A percentile compares a stretch with the other conserved stretches of the same genome.
These are phyloP conservation scores for Plectosphaerella cucumerina DNA, from an alignment of 2,329 filamentous ascomycete genomes.

Conservation along the genomic window DNA sequence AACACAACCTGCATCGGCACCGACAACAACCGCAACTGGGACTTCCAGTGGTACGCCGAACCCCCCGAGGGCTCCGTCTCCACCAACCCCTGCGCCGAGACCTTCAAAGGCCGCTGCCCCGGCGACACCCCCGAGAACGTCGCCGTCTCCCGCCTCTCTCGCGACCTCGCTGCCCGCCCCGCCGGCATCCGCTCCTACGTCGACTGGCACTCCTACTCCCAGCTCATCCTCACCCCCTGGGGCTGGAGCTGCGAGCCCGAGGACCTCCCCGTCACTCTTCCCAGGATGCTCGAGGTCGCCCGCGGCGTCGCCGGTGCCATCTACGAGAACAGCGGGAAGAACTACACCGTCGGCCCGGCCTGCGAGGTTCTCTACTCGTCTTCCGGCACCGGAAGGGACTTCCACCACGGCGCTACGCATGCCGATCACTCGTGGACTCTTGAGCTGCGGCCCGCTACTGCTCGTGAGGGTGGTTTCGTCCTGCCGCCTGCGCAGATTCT, in stretches of 20 bases:
- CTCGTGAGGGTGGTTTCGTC: slow-evolving; percentile 12
- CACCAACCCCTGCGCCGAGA: slow-evolving; percentile 39
- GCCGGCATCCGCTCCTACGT: slow-evolving; percentile 52
- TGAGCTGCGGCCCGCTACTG: slow-evolving; percentile 13
- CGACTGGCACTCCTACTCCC: slow-evolving; percentile 56
- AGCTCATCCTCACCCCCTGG: slow-evolving; percentile 50
- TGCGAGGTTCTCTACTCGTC: slow-evolving; percentile 18
- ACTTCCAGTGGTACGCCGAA: slow-evolving; percentile 32
- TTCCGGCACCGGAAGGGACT: slow-evolving; percentile 15
- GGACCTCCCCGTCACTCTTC: slow-evolving; percentile 15
- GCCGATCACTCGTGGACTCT: slow-evolving; percentile 18
- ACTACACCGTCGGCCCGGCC: slow-evolving; percentile 14
- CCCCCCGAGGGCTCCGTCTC: slow-evolving; percentile 30
- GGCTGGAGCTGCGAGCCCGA: slow-evolving; percentile 44
- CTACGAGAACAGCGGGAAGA: slow-evolving; percentile 12
- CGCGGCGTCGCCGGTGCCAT: slow-evolving; percentile 39
- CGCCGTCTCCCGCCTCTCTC: slow-evolving; percentile 41
- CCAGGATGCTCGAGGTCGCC: slow-evolving; percentile 18
- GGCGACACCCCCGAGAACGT: slow-evolving; percentile 44
- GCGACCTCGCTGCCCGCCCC: slow-evolving; percentile 29
- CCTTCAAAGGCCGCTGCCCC: slow-evolving; percentile 33
- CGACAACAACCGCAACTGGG: slow-evolving; percentile 52
- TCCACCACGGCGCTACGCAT: slow-evolving; percentile 14
- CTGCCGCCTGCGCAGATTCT: slow-evolving; percentile 14
- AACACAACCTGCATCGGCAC: slow-evolving; percentile 41